Evolutionary conservation across 352 stramenopile species (phyloP), one percentile per base, ranked within the genome.

Genomic region (Pythium aristosporum): DNA sequence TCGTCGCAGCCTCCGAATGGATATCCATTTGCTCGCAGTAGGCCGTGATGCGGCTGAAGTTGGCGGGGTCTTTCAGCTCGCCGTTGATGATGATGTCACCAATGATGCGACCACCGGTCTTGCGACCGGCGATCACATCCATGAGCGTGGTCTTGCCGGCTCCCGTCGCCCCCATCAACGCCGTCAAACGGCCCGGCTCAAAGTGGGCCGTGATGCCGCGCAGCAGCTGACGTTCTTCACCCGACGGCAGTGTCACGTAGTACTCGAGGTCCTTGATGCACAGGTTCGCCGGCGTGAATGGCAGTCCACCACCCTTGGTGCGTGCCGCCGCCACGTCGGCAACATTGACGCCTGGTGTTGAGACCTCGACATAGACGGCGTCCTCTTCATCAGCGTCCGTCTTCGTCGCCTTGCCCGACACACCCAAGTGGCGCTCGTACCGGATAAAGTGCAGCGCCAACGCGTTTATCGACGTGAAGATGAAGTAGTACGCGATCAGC

Each of bases 21-120:
- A 89, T 67, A 42, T 71, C 65, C 65, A 93, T 91, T 67, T 97
- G 91, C 75, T 97, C 91, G 21, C 94, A 92, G 68, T 98, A 98
- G 13, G 88, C 92, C 7, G 79, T 87, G 65, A 96, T 88, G 46
- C 92, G 78, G 36, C 77, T 82, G 65, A 98, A 98, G 61, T 82
- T 87, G 43, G 61, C 68, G 46, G 72, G 61, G 37, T 94, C 68
- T 73, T 96, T 96, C 0, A 69, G 60, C 60, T 92, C 84, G 23
- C 94, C 94, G 73, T 98, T 98, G 23, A 98, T 72, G 12, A 81
- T 77, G 42, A 98, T 88, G 15, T 97, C 75, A 28, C 95, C 93
- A 36, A 79, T 75, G 44, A 98, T 81, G 10, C 77, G 75, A 2
- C 82, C 82, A 41, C 76, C 80, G 15, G 79, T 87, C 68, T 91